These are phyloP conservation scores for Sporormia fimetaria DNA, from an alignment of 495 filamentous ascomycete species.

Conservation along the genomic window DNA sequence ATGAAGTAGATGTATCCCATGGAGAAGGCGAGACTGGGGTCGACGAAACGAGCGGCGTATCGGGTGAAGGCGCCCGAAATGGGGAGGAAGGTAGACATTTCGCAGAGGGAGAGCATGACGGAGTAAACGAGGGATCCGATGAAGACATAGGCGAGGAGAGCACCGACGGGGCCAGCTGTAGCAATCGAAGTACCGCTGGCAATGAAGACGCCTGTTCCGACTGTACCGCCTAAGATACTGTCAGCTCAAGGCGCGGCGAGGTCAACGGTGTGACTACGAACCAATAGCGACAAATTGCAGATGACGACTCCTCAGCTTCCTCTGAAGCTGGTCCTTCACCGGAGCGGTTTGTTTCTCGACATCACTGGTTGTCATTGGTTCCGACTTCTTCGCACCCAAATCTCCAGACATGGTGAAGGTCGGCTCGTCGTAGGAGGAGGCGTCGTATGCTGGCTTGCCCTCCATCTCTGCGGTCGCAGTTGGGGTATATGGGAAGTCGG, in stretches of 20 bases:
- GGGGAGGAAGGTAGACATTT: conserved; percentile 25
- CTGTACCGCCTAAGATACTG: conserved; percentile 27
- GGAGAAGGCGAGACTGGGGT: conserved; percentile 23
- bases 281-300: conserved; percentile 72
- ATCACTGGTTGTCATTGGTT: conserved; percentile 9
- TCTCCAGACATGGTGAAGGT: background rate
- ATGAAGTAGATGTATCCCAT: conserved; percentile 28
- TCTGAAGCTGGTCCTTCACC: conserved; percentile 22
- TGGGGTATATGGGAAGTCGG: too few species aligned
- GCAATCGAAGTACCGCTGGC: conserved; percentile 19
- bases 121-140: conserved; percentile 23
- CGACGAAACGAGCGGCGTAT: conserved; percentile 22
- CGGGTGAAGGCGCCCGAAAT: conserved; percentile 36
- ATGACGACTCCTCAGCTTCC: conserved; percentile 45
- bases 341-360: conserved; percentile 15
- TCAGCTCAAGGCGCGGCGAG: background rate
- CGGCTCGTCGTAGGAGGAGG: background rate
- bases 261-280: conserved; percentile 20
- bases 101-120: conserved; percentile 22
- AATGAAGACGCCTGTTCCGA: conserved; percentile 33
- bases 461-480: too few species aligned
- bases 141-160: conserved; percentile 24
- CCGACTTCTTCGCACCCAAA: conserved; percentile 15
- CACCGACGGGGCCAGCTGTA: conserved; percentile 21
- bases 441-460: background rate